These are phyloP conservation scores for Neurospora sublineolata DNA, from an alignment of 495 filamentous ascomycete species.

Conservation along the genomic window DNA sequence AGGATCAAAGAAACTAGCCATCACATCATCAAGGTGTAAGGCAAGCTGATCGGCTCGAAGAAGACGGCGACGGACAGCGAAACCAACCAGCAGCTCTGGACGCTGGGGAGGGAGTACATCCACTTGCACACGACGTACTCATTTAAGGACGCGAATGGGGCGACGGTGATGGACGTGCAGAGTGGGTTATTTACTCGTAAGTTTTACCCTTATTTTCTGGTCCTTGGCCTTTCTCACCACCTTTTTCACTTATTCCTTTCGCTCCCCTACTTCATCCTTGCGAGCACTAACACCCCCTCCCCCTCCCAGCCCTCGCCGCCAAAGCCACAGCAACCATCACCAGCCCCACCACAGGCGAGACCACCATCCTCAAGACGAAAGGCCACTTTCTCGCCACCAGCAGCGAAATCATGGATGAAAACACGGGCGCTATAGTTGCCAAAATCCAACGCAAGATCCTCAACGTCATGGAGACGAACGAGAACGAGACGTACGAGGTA, in stretches of 20 bases:
- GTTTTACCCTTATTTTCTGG: constrained; percentile 7
- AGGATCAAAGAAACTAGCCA: constrained; percentile 29
- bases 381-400: constrained; percentile 39
- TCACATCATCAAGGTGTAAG: constrained; percentile 41
- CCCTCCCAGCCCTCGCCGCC: constrained; percentile 27
- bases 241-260: background rate
- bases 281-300: background rate
- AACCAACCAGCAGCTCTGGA: constrained; percentile 37
- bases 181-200: constrained; percentile 32
- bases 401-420: constrained; percentile 38
- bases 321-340: constrained; percentile 40
- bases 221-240: background rate
- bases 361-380: constrained; percentile 23
- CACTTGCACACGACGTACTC: constrained; percentile 39
- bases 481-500: constrained; percentile 34
- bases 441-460: constrained; percentile 43
- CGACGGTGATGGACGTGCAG: constrained; percentile 41
- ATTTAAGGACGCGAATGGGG: constrained; percentile 24
- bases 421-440: constrained; percentile 34
- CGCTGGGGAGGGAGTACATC: constrained; percentile 40
- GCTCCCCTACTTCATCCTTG: background rate
- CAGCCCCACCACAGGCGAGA: constrained; percentile 23
- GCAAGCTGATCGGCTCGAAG: constrained; percentile 26
- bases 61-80: constrained; percentile 39
- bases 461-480: constrained; percentile 11